Conservation (phyloP, 176 grass and related monocot genomes). For the Neostapfia colusana region DNA sequence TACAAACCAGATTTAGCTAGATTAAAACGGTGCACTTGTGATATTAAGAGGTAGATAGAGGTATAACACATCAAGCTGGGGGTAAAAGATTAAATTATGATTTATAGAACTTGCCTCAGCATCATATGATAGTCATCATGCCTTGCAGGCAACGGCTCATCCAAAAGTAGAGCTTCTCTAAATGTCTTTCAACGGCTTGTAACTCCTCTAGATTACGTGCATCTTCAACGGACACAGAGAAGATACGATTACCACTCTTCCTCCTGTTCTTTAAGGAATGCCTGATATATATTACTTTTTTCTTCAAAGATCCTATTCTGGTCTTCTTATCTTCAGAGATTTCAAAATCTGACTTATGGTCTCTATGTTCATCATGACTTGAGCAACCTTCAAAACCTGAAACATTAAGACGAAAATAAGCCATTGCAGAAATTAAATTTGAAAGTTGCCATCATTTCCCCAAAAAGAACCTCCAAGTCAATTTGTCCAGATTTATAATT, state of each 20-base stretch:
- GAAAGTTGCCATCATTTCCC: too few species aligned
- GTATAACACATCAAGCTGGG: neutral
- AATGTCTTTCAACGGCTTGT: conserved; percentile 80
- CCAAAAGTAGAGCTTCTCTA: conserved; percentile 64
- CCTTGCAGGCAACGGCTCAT: conserved; percentile 77
- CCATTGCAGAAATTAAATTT: neutral
- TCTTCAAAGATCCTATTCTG: conserved; percentile 86
- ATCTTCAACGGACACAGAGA: conserved; percentile 95
- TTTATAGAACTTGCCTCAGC: conserved; percentile 52
- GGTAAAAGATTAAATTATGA: neutral
- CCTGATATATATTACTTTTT: conserved; percentile 88
- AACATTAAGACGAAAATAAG: neutral
- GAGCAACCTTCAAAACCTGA: conserved; percentile 82
- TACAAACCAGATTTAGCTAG: conserved; percentile 26
- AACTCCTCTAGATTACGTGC: conserved; percentile 74
- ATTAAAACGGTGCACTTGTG: neutral
- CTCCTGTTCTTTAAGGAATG: conserved; percentile 84
- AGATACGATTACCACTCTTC: conserved; percentile 63
- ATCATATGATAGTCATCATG: conserved; percentile 99
- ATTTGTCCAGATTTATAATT: too few species aligned
- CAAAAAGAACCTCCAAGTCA: too few species aligned
- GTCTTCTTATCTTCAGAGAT: conserved; percentile 91
- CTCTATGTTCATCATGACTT: conserved; percentile 69
- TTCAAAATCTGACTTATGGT: conserved; percentile 78
- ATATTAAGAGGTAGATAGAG: too few species aligned